These are phyloP conservation scores for Cyberlindnera lachancei DNA, from an alignment of 805 yeast species.

Conservation along the genomic window DNA sequence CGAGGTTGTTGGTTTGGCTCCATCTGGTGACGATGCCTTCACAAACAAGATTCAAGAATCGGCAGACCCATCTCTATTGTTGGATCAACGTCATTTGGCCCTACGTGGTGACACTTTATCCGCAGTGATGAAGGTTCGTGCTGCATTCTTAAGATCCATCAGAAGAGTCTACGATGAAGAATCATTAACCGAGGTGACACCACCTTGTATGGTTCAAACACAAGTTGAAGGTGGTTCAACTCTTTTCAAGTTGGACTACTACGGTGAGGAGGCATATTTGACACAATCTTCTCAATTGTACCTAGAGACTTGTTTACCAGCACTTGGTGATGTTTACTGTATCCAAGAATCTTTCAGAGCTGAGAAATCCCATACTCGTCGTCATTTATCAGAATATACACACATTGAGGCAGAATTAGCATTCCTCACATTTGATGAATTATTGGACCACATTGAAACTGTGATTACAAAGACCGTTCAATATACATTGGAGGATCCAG, in stretches of 20 bases:
- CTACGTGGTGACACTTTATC: slow-evolving; percentile 92
- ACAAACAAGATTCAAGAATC: slow-evolving; percentile 90
- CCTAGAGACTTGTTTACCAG: slow-evolving; percentile 92
- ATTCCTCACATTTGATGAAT: slow-evolving; percentile 79
- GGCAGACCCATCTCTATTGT: slow-evolving; percentile 85
- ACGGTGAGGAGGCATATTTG: slow-evolving; percentile 93
- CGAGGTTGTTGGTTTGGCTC: slow-evolving; percentile 86
- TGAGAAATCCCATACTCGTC: slow-evolving; percentile 96
- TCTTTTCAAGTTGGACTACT: slow-evolving; percentile 84
- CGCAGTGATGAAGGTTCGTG: slow-evolving; percentile 92
- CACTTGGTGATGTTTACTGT: slow-evolving; percentile 95
- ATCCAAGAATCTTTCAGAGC: slow-evolving; percentile 99
- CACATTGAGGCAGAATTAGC: slow-evolving; percentile 94
- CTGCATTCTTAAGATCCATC: slow-evolving; percentile 61
- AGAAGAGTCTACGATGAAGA: slow-evolving; percentile 74
- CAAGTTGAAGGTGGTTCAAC: slow-evolving; percentile 99
- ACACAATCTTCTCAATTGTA: slow-evolving; percentile 97
- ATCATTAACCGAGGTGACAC: slow-evolving; percentile 83
- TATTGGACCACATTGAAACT: slow-evolving; percentile 78
- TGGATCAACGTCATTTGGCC: slow-evolving; percentile 95
- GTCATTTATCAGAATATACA: slow-evolving; percentile 95
- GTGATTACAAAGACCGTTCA: slow-evolving; percentile 63
- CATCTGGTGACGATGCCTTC: slow-evolving; percentile 92
- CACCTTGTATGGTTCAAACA: slow-evolving; percentile 99
- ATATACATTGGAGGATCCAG: slow-evolving; percentile 80